Conservation (phyloP, 2,329 filamentous ascomycete genomes). For the Colletotrichum siamense region DNA sequence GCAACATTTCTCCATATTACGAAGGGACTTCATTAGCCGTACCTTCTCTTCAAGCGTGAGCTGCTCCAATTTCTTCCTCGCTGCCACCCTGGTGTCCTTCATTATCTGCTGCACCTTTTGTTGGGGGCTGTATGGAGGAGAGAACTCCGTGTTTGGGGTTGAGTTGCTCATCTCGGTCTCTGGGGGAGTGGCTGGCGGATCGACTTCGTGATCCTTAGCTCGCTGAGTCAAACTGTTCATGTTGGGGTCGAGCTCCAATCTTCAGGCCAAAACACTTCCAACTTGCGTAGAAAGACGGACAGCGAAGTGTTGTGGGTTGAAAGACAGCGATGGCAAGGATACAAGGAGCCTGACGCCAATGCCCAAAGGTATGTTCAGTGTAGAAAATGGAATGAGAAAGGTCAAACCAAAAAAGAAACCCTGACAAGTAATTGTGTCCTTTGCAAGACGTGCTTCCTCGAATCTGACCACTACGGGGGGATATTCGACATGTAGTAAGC, state of each 20-base stretch:
- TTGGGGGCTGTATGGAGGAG: constrained; percentile 48
- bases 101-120: constrained; percentile 36
- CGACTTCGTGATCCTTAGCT: constrained; percentile 32
- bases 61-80: constrained; percentile 55
- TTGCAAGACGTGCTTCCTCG: neutral
- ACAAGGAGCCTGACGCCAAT: neutral
- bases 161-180: constrained; percentile 37
- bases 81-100: constrained; percentile 44
- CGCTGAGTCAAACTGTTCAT: neutral
- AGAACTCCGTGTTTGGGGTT: constrained; percentile 57
- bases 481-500: neutral
- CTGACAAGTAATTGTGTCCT: neutral
- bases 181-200: constrained; percentile 25
- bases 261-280: neutral
- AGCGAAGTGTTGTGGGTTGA: neutral
- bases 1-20: neutral
- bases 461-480: neutral
- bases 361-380: neutral
- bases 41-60: constrained; percentile 66
- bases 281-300: neutral
- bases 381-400: neutral
- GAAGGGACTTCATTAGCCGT: neutral
- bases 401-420: neutral
- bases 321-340: neutral
- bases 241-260: neutral